A percentile compares a stretch with the other conserved stretches of the same genome.
These are phyloP conservation scores for Kwoniella botswanensis DNA, from an alignment of 768 basidiomycete genomes.

Conservation along the genomic window DNA sequence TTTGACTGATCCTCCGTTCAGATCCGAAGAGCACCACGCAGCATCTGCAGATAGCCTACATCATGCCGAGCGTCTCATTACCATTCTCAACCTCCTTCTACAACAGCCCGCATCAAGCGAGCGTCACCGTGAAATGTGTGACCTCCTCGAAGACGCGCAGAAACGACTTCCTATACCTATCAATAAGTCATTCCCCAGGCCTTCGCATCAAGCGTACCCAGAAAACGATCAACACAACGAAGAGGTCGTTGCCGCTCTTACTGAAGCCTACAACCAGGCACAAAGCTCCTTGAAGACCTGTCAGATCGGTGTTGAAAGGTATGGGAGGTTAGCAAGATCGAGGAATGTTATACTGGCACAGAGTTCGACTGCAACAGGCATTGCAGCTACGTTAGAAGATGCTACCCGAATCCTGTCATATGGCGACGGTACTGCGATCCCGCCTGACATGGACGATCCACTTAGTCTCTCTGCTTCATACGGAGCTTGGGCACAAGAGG, in stretches of 20 bases:
- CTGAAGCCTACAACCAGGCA: neutral
- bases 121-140: constrained; percentile 12
- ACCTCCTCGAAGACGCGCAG: constrained; percentile 4
- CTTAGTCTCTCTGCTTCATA: neutral
- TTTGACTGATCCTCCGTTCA: constrained; percentile 9
- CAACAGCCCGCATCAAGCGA: constrained; percentile 28
- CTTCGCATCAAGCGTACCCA: constrained; percentile 30
- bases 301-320: constrained; percentile 25
- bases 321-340: constrained; percentile 3
- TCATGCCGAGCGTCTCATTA: constrained; percentile 9
- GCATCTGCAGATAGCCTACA: constrained; percentile 10
- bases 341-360: neutral
- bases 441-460: constrained; percentile 1
- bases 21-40: constrained; percentile 24
- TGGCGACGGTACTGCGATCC: neutral
- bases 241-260: constrained; percentile 9
- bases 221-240: constrained; percentile 22
- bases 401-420: neutral
- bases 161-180: constrained; percentile 9
- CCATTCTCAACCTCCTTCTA: constrained; percentile 5
- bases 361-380: neutral
- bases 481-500: neutral
- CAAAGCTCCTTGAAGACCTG: neutral
- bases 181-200: constrained; percentile 21
- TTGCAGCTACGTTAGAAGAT: neutral